Evolutionary conservation across 495 filamentous ascomycete species (phyloP).

Genomic region (Immersiella caudata): DNA sequence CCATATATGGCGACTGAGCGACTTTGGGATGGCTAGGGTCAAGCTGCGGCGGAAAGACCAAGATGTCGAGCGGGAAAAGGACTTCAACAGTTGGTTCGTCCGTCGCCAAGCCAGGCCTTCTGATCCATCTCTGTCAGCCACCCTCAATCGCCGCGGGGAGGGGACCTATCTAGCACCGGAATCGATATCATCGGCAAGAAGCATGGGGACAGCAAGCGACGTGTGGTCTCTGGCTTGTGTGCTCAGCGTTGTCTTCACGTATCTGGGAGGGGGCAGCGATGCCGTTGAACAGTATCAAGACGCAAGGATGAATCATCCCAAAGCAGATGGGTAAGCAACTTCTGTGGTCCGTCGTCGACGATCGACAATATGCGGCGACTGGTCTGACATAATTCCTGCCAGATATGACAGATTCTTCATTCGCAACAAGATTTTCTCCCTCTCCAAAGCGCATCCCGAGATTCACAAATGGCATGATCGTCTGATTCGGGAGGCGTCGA

Average conservation of each 20-base stretch:
- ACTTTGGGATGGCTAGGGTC: slow-evolving; percentile 45
- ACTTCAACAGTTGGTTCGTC: slow-evolving; percentile 29
- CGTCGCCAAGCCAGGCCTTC: slow-evolving; percentile 18
- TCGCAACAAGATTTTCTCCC: slow-evolving; percentile 17
- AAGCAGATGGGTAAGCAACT: slow-evolving; percentile 18
- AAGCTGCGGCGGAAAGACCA: slow-evolving; percentile 27
- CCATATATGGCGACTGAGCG: slow-evolving; percentile 44
- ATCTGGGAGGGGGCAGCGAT: slow-evolving; percentile 35
- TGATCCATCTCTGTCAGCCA: slow-evolving; percentile 25
- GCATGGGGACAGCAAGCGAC: slow-evolving; percentile 40
- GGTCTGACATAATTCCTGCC: no score
- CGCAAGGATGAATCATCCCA: slow-evolving; percentile 19
- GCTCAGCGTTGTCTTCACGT: slow-evolving; percentile 40
- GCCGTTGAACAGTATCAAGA: slow-evolving; percentile 36
- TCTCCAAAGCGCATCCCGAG: slow-evolving; percentile 30
- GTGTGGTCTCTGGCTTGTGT: slow-evolving; percentile 45
- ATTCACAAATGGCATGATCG: slow-evolving; percentile 32
- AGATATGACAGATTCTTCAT: slow-evolving; percentile 39
- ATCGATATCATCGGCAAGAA: slow-evolving; percentile 26
- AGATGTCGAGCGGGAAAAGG: slow-evolving; percentile 21
- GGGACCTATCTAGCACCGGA: slow-evolving; percentile 43
- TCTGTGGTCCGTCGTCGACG: no score
- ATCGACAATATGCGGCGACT: no score
- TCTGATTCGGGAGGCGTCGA: slow-evolving; percentile 31
- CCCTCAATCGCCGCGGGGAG: slow-evolving; percentile 28